Conservation (phyloP, 1,284 basidiomycete genomes). For the Ustilago tritici region DNA sequence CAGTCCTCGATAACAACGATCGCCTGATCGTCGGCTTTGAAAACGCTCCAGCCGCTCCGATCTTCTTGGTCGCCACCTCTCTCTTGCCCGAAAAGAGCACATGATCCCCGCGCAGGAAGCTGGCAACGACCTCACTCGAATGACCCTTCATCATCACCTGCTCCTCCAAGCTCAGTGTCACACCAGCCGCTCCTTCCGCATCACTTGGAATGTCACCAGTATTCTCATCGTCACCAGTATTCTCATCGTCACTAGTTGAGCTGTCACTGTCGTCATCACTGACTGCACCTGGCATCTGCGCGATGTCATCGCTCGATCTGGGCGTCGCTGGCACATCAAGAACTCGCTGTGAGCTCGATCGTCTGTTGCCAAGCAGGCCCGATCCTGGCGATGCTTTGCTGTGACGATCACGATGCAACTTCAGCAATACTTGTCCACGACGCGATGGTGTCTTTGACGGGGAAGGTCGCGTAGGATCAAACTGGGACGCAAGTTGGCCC, state of each 20-base stretch:
- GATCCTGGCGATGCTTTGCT: constrained; percentile 22
- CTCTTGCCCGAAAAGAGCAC: background rate
- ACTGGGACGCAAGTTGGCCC: constrained; percentile 5
- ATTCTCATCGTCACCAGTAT: constrained; percentile 26
- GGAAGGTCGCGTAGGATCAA: constrained; percentile 10
- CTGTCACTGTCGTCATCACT: constrained; percentile 22
- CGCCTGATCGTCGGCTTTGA: constrained; percentile 12
- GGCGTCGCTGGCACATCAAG: constrained; percentile 34
- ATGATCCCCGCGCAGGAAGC: constrained; percentile 14
- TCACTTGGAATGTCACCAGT: constrained; percentile 26
- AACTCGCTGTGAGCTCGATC: constrained; percentile 13
- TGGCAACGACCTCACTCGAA: constrained; percentile 18
- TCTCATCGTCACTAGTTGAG: constrained; percentile 22
- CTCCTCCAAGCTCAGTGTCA: constrained; percentile 16
- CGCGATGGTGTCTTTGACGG: constrained; percentile 16
- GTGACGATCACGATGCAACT: constrained; percentile 23
- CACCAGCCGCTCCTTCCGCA: constrained; percentile 4
- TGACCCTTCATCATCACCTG: constrained; percentile 18
- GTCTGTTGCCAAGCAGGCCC: background rate
- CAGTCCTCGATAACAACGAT: constrained; percentile 32
- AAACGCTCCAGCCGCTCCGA: background rate
- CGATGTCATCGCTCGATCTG: constrained; percentile 41
- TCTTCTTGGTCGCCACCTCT: background rate
- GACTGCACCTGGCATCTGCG: constrained; percentile 12
- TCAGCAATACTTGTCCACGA: constrained; percentile 34